These are phyloP conservation scores for Fusarium nelsonii DNA, from an alignment of 2,329 filamentous ascomycete genomes.

Conservation along the genomic window DNA sequence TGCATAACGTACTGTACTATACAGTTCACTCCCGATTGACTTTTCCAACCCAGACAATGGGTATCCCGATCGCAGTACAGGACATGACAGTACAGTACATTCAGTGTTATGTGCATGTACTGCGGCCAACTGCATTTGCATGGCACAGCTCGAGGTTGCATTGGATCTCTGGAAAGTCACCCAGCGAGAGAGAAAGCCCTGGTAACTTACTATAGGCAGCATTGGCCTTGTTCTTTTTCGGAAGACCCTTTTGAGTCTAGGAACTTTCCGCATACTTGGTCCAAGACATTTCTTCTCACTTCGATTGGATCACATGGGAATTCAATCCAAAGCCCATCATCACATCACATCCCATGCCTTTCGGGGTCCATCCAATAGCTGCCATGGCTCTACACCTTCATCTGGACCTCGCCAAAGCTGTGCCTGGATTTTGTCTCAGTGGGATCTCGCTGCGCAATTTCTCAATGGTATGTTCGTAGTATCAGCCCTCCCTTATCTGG, in stretches of 20 bases:
- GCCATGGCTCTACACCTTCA: conserved; percentile 20
- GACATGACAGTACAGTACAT: conserved; percentile 1
- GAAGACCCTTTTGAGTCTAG: conserved; percentile 23
- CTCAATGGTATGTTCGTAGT: conserved; percentile 32
- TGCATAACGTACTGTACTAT: conserved; percentile 1
- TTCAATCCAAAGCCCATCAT: conserved; percentile 5
- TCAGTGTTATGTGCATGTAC: conserved; percentile 1
- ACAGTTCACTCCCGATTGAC: conserved; percentile 8
- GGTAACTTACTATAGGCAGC: background rate
- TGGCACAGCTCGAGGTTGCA: conserved; percentile 31
- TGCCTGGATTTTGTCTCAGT: conserved; percentile 26
- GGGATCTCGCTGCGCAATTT: conserved; percentile 17
- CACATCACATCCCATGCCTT: conserved; percentile 20
- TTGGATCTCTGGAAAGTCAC: conserved; percentile 38
- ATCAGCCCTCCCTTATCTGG: conserved; percentile 33
- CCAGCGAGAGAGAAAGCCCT: background rate
- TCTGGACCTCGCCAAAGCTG: background rate
- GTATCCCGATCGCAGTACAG: conserved; percentile 6
- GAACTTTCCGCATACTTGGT: conserved; percentile 28
- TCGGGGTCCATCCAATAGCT: conserved; percentile 24
- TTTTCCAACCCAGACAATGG: conserved; percentile 16
- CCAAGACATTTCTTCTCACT: conserved; percentile 22
- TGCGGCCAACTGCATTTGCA: conserved; percentile 33
- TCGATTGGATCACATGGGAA: conserved; percentile 34
- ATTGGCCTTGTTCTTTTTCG: conserved; percentile 15